Base-by-base conservation (phyloP, 1,284 basidiomycete species). In the Ceratobasidium sp. region DNA sequence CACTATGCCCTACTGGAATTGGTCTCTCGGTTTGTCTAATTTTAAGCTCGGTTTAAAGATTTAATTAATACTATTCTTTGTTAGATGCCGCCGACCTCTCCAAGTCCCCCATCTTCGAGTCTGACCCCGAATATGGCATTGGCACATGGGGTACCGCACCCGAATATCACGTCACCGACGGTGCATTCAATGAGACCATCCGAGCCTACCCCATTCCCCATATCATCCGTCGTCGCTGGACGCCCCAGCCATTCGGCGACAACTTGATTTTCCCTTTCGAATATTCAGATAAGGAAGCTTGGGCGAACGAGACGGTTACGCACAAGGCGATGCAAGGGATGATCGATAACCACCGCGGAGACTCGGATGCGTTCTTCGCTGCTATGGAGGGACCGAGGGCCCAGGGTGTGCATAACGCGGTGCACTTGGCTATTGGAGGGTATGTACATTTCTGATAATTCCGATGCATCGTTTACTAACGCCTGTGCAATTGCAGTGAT, bases 211-310 rank as follows among this genome's bases (percentile, higher is more conserved):
- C 74, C 24, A 41, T 60, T 51, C 75, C 75, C 11, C 75, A 76
- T 47, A 63, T 51, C 50, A 64, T 76, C 44, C 60, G 60, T 31
- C 67, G 75, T 24, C 51, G 74, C 31, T 75, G 66, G 56, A 75
- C 65, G 3, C 67, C 74, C 24, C 60, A 75, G 62, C 75, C 75
- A 17, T 76, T 76, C 31, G 72, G 56, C 11, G 19, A 2, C 19
- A 76, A 63, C 45, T 54, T 65, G 48, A 64, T 73, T n/a, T 76
- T 76, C 62, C 75, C 75, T 3, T 67, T 73, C 51, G 56, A 73
- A 47, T 56, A 64, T 5, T 51, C 75, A 15, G 33, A 76, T 36
- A 73, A 73, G 33, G 14, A 64, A 27, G 19, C 29, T 7, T 71
- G n/a, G 7, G 75, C 75, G n/a, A 73, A 73, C 59, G 63, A 57